These are phyloP conservation scores for Parsonsia alboflavescens DNA, from an alignment of 257 asterid species.

Conservation along the genomic window DNA sequence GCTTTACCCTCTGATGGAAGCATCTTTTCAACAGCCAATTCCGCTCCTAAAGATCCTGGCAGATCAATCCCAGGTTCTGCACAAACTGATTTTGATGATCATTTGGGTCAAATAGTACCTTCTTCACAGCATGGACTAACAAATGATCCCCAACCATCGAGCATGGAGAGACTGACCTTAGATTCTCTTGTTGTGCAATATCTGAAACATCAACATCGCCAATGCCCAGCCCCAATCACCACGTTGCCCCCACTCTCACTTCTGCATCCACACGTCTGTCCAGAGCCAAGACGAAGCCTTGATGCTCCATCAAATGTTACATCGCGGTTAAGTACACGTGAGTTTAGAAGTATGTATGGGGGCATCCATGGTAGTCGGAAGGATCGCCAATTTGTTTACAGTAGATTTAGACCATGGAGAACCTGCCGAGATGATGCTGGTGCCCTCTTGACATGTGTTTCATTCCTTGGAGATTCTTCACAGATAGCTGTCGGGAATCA, in stretches of 20 bases:
- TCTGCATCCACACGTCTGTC: slow-evolving; percentile 93
- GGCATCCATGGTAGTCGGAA: slow-evolving; percentile 82
- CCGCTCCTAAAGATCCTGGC: slow-evolving; percentile 47
- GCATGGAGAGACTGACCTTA: slow-evolving; percentile 65
- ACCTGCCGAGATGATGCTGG: slow-evolving; percentile 78
- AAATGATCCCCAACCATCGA: slow-evolving; percentile 58
- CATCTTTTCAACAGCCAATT: slow-evolving; percentile 39
- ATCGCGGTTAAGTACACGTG: slow-evolving; percentile 82
- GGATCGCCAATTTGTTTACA: slow-evolving; percentile 89
- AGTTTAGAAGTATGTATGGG: slow-evolving; percentile 68
- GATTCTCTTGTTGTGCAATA: slow-evolving; percentile 92
- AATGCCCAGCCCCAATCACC: slow-evolving; percentile 97
- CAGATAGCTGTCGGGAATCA: slow-evolving; percentile 81
- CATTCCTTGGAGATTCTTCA: slow-evolving; percentile 85
- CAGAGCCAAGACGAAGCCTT: slow-evolving; percentile 84
- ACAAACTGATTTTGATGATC: slow-evolving; percentile 52
- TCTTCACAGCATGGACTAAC: slow-evolving; percentile 51
- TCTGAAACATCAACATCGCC: slow-evolving; percentile 97
- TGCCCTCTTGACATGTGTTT: slow-evolving; percentile 65
- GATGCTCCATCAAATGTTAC: slow-evolving; percentile 95
- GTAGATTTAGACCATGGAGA: slow-evolving; percentile 98
- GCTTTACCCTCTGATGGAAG: slow-evolving; percentile 54
- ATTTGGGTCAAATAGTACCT: slow-evolving; percentile 27
- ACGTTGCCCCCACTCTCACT: slow-evolving; percentile 98
- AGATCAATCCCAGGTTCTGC: slow-evolving; percentile 32